Conservation (phyloP, 1,284 basidiomycete species). For the Lignosus rhinocerotis region DNA sequence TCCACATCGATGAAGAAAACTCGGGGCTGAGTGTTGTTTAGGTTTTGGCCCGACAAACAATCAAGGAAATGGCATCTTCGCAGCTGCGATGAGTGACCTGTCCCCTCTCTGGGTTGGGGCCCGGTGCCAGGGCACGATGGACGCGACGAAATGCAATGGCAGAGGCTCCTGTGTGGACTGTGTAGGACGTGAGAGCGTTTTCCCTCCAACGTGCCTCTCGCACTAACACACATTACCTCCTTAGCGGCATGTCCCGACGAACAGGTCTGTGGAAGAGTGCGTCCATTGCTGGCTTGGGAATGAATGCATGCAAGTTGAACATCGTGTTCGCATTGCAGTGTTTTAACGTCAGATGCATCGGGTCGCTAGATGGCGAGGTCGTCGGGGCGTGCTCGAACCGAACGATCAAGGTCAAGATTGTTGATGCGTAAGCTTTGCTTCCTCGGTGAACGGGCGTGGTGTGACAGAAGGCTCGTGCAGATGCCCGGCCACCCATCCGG, state of each 20-base stretch:
- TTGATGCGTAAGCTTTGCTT: constrained; percentile 28
- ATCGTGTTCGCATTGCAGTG: constrained; percentile 11
- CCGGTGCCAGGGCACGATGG: constrained; percentile 31
- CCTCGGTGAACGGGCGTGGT: not conserved
- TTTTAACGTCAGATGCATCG: constrained; percentile 27
- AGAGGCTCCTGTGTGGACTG: constrained; percentile 33
- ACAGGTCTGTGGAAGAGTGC: constrained; percentile 25
- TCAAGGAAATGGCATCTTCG: constrained; percentile 35
- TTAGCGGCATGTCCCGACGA: constrained; percentile 30
- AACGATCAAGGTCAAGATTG: constrained; percentile 32
- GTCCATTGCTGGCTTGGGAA: not conserved
- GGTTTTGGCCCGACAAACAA: constrained; percentile 32
- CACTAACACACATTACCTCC: not conserved
- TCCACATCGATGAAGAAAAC: not conserved
- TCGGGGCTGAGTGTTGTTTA: not conserved
- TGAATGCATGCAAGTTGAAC: not conserved
- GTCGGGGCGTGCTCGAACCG: constrained; percentile 27
- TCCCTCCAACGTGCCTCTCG: not conserved
- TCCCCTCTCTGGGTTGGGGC: constrained; percentile 38
- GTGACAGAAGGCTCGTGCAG: constrained; percentile 8
- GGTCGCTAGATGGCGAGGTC: constrained; percentile 31
- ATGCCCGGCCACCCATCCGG: constrained; percentile 31
- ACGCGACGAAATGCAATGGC: constrained; percentile 36
- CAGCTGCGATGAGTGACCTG: constrained; percentile 36
- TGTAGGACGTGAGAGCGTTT: constrained; percentile 23